phyloP scores from a whole-genome alignment of 2,329 filamentous ascomycete genomes.

The Microdochium paspali region DNA sequence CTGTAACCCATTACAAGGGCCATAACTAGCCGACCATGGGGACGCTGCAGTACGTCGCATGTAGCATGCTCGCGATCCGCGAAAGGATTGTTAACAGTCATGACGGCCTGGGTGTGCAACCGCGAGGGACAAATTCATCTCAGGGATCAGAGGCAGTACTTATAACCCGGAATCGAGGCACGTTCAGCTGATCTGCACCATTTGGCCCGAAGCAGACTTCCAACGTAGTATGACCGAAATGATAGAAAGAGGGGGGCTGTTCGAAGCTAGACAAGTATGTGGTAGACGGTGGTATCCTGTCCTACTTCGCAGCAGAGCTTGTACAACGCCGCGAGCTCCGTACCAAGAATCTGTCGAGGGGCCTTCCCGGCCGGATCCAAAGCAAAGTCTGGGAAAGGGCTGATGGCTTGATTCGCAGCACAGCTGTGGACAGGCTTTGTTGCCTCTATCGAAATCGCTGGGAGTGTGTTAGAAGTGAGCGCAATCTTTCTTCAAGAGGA shows the following conservation, averaged over 20 bases:
- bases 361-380: constrained; percentile 5
- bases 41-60: constrained; percentile 11
- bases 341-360: constrained; percentile 5
- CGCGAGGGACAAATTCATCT: constrained; percentile 8
- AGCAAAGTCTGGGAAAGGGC: constrained; percentile 9
- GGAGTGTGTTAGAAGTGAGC: constrained; percentile 1
- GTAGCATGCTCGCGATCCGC: constrained; percentile 9
- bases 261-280: constrained; percentile 6
- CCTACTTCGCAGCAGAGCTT: constrained; percentile 6
- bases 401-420: constrained; percentile 17
- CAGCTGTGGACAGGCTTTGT: constrained; percentile 7
- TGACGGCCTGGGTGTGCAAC: constrained; percentile 13
- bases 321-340: constrained; percentile 7
- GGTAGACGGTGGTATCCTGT: constrained; percentile 9
- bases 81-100: constrained; percentile 7
- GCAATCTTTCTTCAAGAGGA: constrained; percentile 7
- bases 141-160: constrained; percentile 7
- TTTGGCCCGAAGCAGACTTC: constrained; percentile 11
- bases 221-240: constrained; percentile 1
- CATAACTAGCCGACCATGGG: constrained; percentile 12
- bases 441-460: constrained; percentile 2
- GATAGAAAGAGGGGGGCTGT: constrained; percentile 9
- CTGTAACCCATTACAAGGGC: constrained; percentile 7
- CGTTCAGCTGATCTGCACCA: constrained; percentile 6
- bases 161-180: constrained; percentile 3